Base-by-base conservation (phyloP, 306 rosid genomes). In the Comarum palustre region DNA sequence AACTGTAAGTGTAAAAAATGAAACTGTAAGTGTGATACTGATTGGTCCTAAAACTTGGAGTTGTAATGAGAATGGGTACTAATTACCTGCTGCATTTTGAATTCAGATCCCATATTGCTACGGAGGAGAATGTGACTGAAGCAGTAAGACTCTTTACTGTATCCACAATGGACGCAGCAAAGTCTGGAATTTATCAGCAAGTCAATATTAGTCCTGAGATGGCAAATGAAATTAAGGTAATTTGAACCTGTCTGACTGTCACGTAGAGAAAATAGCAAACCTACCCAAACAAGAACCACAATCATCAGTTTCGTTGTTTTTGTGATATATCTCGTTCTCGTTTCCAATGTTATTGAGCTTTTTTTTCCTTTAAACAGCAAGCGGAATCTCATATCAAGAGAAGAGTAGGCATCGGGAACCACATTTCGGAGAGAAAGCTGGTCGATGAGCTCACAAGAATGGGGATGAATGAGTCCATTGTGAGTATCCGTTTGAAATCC, bases 371-470 rank as follows among this genome's bases (percentile, higher is more conserved):
- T 71, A 48, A 85, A 86, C 99, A 94, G 99, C 97, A 91, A 89
- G 99, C 99, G 22, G 99, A 94, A 86, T 83, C 86, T 58, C 97
- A 94, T 86, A 94, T 94, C 80, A 91, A 88, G 89, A 91, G 99
- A 89, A 88, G 99, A 88, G 78, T 94, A 24, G 99, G 99, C 50
- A 94, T 94, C 57, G 97, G 99, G 64, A 94, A 90, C 82, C 96
- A 94, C 85, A 80, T 91, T 78, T 94, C 99, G 25, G 99, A 91
- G 83, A 89, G 99, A 81, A 89, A 87, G 83, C 82, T 94, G 82
- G 88, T 94, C 51, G 99, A 94, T 69, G 99, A 94, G 72, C 92
- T 94, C 78, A 61, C 86, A 76, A 89, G 97, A 83, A 88, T 94
- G 92, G 99, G 99, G 66, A 78, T 91, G 92, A 94, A 91, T 66